Evolutionary conservation across 768 basidiomycete genomes (phyloP), one percentile per base, ranked within the genome.

Genomic region (Pilatotrama ljubarskyi): DNA sequence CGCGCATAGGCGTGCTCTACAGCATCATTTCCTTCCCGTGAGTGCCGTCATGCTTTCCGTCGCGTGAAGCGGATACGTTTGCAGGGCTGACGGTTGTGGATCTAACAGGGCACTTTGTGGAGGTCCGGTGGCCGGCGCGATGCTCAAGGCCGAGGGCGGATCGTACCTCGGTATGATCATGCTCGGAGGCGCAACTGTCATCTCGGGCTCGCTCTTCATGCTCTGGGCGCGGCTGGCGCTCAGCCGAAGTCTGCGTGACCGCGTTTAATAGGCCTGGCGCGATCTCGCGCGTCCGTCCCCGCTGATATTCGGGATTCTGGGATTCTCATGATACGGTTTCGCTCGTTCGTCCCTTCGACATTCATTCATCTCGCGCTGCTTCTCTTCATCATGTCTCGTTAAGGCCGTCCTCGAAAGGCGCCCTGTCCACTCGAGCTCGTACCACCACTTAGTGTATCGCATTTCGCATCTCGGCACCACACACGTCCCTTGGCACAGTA

Each of bases 1-100:
- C 78, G 22, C 77, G 85, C 46, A 83, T 90, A 42, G 88, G 88
- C 18, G 73, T 84, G 59, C 67, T 89, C 41, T 90, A 88, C 66
- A 84, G 77, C 18, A 72, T 87, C 14, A 82, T 88, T 20, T 84
- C 88, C 0, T 76, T 89, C 38, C 86, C 87, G 87, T 90, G 72
- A 79, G 88, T 86, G 5, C 2, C 36, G 11, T 40, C 32, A n/a
- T n/a, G 17, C 25, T 43, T 42, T 36, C 18, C 14, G 22, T 36
- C 20, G 17, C 17, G 4, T 6, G 13, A 25, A 13, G 47, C 18
- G 20, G 15, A 2, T 0, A 36, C n/a, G 14, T 15, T 29, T 29
- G 18, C 9, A 43, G 26, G 44, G 20, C 43, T 57, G 55, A 55
- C 29, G 15, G 46, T 29, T 9, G 41, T 13, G 38, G 29, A 14